Conservation (phyloP, 1,284 basidiomycete genomes). For the Trichosporon sp. region DNA sequence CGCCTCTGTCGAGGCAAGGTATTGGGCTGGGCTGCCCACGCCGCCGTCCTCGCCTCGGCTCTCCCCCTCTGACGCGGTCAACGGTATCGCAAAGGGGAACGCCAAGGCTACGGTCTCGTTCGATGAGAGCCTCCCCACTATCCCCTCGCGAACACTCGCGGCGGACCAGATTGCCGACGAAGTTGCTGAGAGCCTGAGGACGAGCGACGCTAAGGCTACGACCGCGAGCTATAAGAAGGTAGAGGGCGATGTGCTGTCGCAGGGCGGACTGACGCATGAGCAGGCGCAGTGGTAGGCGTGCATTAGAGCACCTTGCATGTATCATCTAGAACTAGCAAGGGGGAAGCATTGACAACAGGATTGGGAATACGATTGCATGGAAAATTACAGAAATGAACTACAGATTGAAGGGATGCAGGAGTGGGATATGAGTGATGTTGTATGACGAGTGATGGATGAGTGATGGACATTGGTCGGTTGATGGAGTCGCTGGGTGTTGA, state of each 20-base stretch:
- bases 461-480: too few species aligned
- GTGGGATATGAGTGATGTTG: too few species aligned
- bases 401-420: too few species aligned
- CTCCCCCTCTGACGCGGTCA: not conserved
- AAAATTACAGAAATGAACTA: too few species aligned
- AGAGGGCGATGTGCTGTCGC: conserved; percentile 77
- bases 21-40: conserved; percentile 66
- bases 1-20: conserved; percentile 71
- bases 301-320: not conserved
- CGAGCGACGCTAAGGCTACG: conserved; percentile 40
- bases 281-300: conserved; percentile 75
- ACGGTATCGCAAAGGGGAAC: conserved; percentile 12
- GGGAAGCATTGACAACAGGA: not conserved
- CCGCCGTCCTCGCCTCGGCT: conserved; percentile 60
- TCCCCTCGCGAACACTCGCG: conserved; percentile 26
- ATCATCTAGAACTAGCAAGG: not conserved
- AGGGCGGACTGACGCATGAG: conserved; percentile 57
- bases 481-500: too few species aligned
- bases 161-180: conserved; percentile 60
- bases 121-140: not conserved
- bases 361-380: not conserved
- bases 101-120: conserved; percentile 19
- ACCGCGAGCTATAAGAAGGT: conserved; percentile 81
- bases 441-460: too few species aligned
- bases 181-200: conserved; percentile 59